phyloP scores from a whole-genome alignment of 2,329 filamentous ascomycete genomes.

The Huntiella omanensis region DNA sequence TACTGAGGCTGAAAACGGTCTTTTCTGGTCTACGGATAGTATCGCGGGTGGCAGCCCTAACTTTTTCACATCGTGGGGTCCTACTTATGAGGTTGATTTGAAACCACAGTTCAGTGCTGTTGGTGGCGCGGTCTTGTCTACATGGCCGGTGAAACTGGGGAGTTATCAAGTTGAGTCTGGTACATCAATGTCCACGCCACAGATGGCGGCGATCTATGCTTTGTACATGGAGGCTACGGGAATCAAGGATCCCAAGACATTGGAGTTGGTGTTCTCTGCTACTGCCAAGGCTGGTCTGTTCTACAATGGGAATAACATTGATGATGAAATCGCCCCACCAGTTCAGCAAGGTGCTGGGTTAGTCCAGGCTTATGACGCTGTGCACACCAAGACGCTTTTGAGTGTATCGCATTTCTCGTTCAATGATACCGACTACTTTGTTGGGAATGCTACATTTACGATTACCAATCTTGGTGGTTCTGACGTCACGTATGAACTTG shows the following conservation, averaged over 20 bases:
- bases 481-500: constrained; percentile 21
- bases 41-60: constrained; percentile 22
- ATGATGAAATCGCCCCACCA: constrained; percentile 23
- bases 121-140: constrained; percentile 13
- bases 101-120: constrained; percentile 13
- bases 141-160: constrained; percentile 8
- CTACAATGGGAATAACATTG: constrained; percentile 16
- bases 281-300: constrained; percentile 24
- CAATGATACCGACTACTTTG: constrained; percentile 25
- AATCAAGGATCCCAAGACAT: constrained; percentile 23
- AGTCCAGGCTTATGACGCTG: constrained; percentile 23
- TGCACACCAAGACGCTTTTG: constrained; percentile 21
- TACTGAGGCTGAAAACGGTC: constrained; percentile 19
- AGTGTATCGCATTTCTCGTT: constrained; percentile 22
- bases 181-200: constrained; percentile 13
- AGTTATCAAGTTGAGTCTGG: constrained; percentile 11
- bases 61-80: constrained; percentile 12
- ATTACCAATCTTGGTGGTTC: constrained; percentile 22
- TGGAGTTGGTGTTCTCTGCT: constrained; percentile 25
- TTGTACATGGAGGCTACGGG: constrained; percentile 22
- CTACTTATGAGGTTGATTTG: constrained; percentile 11
- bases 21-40: constrained; percentile 20
- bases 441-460: constrained; percentile 15
- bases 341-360: constrained; percentile 29
- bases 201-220: constrained; percentile 11